Conservation (phyloP, 2,329 filamentous ascomycete genomes). For the Penicillium crustosum region DNA sequence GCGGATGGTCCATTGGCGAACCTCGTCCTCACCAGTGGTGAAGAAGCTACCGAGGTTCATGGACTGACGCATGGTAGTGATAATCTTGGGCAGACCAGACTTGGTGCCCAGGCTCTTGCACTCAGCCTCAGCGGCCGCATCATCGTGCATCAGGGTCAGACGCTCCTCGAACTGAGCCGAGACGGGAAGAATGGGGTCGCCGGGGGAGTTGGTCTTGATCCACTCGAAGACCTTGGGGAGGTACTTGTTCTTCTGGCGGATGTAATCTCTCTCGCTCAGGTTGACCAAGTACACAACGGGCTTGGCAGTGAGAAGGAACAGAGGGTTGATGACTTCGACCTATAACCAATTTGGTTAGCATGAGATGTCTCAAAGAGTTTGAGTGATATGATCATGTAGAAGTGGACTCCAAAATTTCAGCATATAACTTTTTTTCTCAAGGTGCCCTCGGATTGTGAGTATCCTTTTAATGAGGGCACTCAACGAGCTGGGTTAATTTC, state of each 20-base stretch:
- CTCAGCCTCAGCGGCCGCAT: slow-evolving; percentile 77
- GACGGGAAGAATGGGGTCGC: slow-evolving; percentile 89
- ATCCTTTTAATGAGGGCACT: slow-evolving; percentile 68
- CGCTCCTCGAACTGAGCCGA: slow-evolving; percentile 93
- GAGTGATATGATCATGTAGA: slow-evolving; percentile 18
- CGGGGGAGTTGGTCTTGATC: slow-evolving; percentile 86
- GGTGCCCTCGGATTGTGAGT: slow-evolving; percentile 69
- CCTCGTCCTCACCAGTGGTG: slow-evolving; percentile 92
- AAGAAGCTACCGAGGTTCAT: slow-evolving; percentile 94
- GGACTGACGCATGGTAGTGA: slow-evolving; percentile 87
- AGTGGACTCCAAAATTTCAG: slow-evolving; percentile 57
- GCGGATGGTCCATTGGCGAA: slow-evolving; percentile 96
- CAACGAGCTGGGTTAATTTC: slow-evolving; percentile 98
- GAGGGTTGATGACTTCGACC: slow-evolving; percentile 97
- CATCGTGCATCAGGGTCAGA: slow-evolving; percentile 74
- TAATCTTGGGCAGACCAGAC: slow-evolving; percentile 86
- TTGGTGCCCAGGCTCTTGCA: slow-evolving; percentile 84
- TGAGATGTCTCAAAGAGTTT: slow-evolving; percentile 19
- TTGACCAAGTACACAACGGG: slow-evolving; percentile 97
- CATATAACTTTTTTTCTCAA: slow-evolving; percentile 80
- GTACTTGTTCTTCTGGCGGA: slow-evolving; percentile 99
- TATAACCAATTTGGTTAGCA: slow-evolving; percentile 44
- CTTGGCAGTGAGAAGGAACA: slow-evolving; percentile 93
- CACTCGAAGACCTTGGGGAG: slow-evolving; percentile 89
- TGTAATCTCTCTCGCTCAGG: slow-evolving; percentile 93